Evolutionary conservation across 2,329 filamentous ascomycete genomes (phyloP), one percentile per base, ranked within the genome.

Genomic region (Pseudocercospora fuligena): DNA sequence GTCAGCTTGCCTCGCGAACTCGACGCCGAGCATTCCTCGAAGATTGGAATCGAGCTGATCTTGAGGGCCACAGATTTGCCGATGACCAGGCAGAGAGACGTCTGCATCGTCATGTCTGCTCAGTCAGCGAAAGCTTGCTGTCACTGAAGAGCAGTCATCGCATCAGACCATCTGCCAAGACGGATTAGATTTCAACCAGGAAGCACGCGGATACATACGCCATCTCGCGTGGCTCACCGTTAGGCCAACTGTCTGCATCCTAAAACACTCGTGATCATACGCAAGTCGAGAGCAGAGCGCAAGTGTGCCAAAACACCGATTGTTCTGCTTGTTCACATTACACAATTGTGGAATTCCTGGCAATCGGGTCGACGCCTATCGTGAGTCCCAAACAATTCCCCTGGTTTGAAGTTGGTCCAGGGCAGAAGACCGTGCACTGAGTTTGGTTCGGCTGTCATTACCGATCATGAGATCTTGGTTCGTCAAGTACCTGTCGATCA

Each of bases 361-460:
- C 36, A 19, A 19, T 43, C 40, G 7, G 14, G 33, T 36, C 12
- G 33, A 31, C 29, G 29, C 7, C 29, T 31, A 31, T 31, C 29
- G 29, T 31, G 29, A 31, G 29, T n/a, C 6, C 3, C 40, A 43
- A 43, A n/a, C 14, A 43, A 3, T 36, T 16, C 33, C 33, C 33
- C 12, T 16, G 33, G 33, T 36, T 36, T 16, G 40, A 43, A 43
- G 40, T 19, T 43, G 40, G 40, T 5, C 40, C 16, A 43, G 16
- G 23, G 51, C 51, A 29, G 25, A 56, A 5, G 51, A 16, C 51
- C 25, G 51, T 31, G 51, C 51, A 56, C 51, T 56, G 51, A 56
- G 51, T 56, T 56, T 56, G 51, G 51, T 56, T 56, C 51, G 51
- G 51, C 51, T 56, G 51, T 56, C 27, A 31, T n/a, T 31, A 56